Percentiles rank a stretch among this genome's conserved stretches.
Evolutionary conservation across 1,284 basidiomycete species (phyloP).

Genomic region (Pholiota adiposa): DNA sequence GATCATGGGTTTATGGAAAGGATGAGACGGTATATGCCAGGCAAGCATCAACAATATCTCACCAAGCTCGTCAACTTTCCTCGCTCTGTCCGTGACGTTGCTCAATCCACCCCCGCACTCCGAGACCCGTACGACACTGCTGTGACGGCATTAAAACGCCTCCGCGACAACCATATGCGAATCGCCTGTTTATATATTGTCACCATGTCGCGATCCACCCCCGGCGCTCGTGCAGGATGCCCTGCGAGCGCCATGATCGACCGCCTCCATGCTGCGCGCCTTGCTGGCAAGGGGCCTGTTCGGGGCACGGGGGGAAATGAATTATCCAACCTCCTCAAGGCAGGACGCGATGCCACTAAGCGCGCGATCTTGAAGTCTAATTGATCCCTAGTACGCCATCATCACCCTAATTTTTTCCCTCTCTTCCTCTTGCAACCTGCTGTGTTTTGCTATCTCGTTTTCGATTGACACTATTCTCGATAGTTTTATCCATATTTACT

Average conservation of each 20-base stretch:
- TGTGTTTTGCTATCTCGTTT: conserved; percentile 17
- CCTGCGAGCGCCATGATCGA: conserved; percentile 60
- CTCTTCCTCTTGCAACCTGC: conserved; percentile 19
- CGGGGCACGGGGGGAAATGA: conserved; percentile 90
- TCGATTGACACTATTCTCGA: conserved; percentile 16
- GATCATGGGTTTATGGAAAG: conserved; percentile 80
- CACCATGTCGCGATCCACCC: conserved; percentile 64
- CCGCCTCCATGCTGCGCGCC: conserved; percentile 51
- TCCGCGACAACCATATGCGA: conserved; percentile 89
- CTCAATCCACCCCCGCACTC: conserved; percentile 56
- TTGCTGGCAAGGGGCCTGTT: conserved; percentile 49
- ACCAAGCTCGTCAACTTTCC: conserved; percentile 51
- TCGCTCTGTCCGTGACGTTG: conserved; percentile 62
- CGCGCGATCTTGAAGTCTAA: conserved; percentile 56
- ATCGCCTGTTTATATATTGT: conserved; percentile 89
- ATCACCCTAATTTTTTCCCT: background rate
- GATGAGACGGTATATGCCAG: conserved; percentile 84
- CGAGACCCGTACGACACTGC: conserved; percentile 81
- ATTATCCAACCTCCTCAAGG: conserved; percentile 81
- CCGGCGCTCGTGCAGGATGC: conserved; percentile 51
- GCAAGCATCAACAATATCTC: conserved; percentile 74
- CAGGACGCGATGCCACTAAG: conserved; percentile 84
- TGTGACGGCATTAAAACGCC: conserved; percentile 76
- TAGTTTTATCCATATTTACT: conserved; percentile 23
- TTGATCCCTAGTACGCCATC: conserved; percentile 8